phyloP scores from a whole-genome alignment of 2,329 filamentous ascomycete genomes.

The Ilyonectria sp. region DNA sequence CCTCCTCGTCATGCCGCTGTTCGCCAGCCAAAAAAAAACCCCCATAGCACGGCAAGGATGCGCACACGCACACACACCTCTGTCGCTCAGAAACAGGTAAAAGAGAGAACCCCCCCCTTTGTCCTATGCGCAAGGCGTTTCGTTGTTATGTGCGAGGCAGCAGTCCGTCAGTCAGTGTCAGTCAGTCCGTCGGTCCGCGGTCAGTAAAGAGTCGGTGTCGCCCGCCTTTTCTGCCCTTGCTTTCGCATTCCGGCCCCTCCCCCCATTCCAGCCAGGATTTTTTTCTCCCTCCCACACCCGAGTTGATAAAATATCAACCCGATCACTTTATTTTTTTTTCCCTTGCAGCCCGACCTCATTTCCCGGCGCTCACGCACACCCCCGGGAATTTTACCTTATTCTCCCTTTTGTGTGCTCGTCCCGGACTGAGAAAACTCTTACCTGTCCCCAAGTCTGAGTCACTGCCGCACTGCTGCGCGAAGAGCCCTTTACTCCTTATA shows the following conservation, averaged over 20 bases:
- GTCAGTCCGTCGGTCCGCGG: neutral
- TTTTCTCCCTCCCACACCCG: conserved; percentile 49
- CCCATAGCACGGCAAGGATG: conserved; percentile 13
- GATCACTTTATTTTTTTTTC: conserved; percentile 47
- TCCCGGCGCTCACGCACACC: conserved; percentile 42
- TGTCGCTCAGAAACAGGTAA: conserved; percentile 15
- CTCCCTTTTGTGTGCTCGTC: conserved; percentile 18
- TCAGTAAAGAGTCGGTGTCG: conserved; percentile 28
- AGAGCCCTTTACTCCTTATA: conserved; percentile 35
- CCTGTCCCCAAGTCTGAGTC: conserved; percentile 25
- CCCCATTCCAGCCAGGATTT: conserved; percentile 44
- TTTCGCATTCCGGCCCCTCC: conserved; percentile 37
- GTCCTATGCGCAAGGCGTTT: conserved; percentile 29
- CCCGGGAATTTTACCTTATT: conserved; percentile 38
- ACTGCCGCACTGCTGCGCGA: conserved; percentile 14
- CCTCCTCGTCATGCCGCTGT: conserved; percentile 27
- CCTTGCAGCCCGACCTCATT: conserved; percentile 40
- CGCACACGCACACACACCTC: conserved; percentile 13
- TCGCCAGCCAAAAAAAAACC: conserved; percentile 21
- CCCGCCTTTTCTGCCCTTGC: conserved; percentile 33
- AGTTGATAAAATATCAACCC: conserved; percentile 51
- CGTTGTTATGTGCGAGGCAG: conserved; percentile 20
- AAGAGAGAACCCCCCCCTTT: conserved; percentile 28
- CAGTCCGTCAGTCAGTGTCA: conserved; percentile 22
- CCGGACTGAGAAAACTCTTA: conserved; percentile 19